phyloP scores from a whole-genome alignment of 2,329 filamentous ascomycete species.

The Teratosphaeria gauchensis region DNA sequence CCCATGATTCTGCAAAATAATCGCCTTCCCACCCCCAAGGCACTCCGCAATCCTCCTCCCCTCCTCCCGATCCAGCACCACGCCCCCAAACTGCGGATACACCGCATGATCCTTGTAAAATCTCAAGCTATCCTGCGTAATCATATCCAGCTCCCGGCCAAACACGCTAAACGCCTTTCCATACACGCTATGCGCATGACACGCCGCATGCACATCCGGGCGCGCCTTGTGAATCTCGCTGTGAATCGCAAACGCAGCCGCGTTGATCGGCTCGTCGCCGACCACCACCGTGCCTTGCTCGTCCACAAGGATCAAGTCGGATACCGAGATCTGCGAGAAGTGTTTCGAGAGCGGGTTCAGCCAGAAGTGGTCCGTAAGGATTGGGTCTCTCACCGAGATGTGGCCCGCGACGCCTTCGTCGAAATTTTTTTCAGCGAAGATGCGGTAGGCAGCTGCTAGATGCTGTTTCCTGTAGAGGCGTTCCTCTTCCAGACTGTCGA shows the following conservation, averaged over 20 bases:
- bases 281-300: conserved; percentile 33
- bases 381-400: conserved; percentile 32
- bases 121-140: conserved; percentile 38
- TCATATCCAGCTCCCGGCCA: conserved; percentile 34
- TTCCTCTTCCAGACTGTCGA: conserved; percentile 28
- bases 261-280: conserved; percentile 35
- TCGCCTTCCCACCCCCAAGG: conserved; percentile 30
- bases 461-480: conserved; percentile 33
- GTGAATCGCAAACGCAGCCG: conserved; percentile 39
- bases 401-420: conserved; percentile 31
- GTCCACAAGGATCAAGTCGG: conserved; percentile 37
- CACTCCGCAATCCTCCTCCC: conserved; percentile 32
- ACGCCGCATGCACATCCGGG: conserved; percentile 33
- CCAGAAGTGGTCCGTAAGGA: conserved; percentile 27
- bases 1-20: conserved; percentile 35
- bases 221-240: conserved; percentile 31
- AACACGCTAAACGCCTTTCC: conserved; percentile 41
- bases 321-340: conserved; percentile 34
- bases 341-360: conserved; percentile 37
- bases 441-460: conserved; percentile 34
- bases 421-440: conserved; percentile 34
- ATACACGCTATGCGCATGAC: conserved; percentile 36
- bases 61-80: conserved; percentile 36
- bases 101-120: conserved; percentile 35
- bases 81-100: conserved; percentile 37